Percentiles rank a stretch among this genome's conserved stretches.
phyloP scores from a whole-genome alignment of 2,329 filamentous ascomycete genomes.

The Hypomyces perniciosus region DNA sequence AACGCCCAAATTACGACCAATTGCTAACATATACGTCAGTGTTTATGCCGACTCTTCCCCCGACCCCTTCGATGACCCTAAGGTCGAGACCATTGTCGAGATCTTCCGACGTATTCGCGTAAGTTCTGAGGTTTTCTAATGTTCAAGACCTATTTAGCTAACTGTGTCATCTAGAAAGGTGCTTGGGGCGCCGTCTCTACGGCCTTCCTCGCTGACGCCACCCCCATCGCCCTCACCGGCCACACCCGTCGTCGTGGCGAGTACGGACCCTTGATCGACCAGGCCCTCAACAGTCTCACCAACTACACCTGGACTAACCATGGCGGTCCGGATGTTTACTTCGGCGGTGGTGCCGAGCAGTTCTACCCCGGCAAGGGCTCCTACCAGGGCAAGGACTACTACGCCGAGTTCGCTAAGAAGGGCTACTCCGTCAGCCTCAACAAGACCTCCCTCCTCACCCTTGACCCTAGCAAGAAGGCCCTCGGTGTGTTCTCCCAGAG shows the following conservation, averaged over 20 bases:
- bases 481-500: constrained; percentile 72
- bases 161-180: constrained; percentile 33
- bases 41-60: constrained; percentile 73
- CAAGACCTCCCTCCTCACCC: constrained; percentile 60
- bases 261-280: constrained; percentile 69
- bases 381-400: constrained; percentile 70
- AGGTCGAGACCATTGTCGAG: constrained; percentile 78
- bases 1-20: no score
- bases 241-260: constrained; percentile 66
- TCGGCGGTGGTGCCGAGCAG: constrained; percentile 77
- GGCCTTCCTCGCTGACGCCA: constrained; percentile 77
- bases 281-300: constrained; percentile 66
- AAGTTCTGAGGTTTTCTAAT: constrained; percentile 26
- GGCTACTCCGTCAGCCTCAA: constrained; percentile 69
- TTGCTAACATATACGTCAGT: constrained; percentile 23
- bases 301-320: constrained; percentile 79
- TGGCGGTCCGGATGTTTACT: constrained; percentile 71
- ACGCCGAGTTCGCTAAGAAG: constrained; percentile 65
- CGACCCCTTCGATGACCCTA: constrained; percentile 73
- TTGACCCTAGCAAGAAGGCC: constrained; percentile 54
- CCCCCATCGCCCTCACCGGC: constrained; percentile 66
- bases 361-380: constrained; percentile 62
- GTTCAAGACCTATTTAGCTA: constrained; percentile 12
- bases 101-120: constrained; percentile 66
- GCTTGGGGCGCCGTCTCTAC: constrained; percentile 66